Base-by-base conservation (phyloP, 2,329 filamentous ascomycete genomes). In the Sclerotinia minor region DNA sequence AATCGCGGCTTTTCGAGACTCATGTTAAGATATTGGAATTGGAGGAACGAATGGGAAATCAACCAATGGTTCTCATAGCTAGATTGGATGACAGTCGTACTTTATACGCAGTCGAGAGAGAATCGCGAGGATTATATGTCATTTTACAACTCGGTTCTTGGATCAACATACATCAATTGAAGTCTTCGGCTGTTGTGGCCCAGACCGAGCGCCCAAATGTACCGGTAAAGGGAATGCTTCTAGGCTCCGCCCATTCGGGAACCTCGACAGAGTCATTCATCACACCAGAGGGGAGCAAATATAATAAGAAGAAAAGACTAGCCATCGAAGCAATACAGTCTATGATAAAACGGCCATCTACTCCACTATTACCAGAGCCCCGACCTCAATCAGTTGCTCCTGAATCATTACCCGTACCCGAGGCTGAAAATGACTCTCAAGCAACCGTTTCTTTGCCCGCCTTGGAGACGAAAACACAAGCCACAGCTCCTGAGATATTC, bases 81-180 rank as follows among this genome's bases (percentile, higher is more conserved):
- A 82, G 85, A 68, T 81, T 85, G 55, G 85, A 89, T 54, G 79
- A 82, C 35, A 83, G 82, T 69, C 80, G 81, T 67, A 81, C 80
- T 47, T 71, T 85, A 0, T 90, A 87, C 75, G 88, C 84, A 17
- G 79, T 92, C n/a, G 91, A 94, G 79, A 83, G 86, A 32, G 86
- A 91, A 47, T 80, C 82, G 21, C 78, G 80, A 58, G 83, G 84
- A 0, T 80, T 89, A 4, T 94, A 91, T 76, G 85, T 86, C 15
- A 76, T 92, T 35, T 93, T 89, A 77, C 88, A 85, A 73, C 80
- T 95, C 54, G 89, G 86, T 2, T 78, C 80, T 26, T 92, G 89
- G 89, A 82, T 91, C 29, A 84, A 88, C 69, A 75, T 89, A 64
- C 81, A 83, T 47, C 79, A 81, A 8, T 79, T 93, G 38, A 78